A percentile compares a stretch with the other conserved stretches of the same genome.
Evolutionary conservation across 306 rosid species (phyloP).

Genomic region (Lagenaria siceraria): DNA sequence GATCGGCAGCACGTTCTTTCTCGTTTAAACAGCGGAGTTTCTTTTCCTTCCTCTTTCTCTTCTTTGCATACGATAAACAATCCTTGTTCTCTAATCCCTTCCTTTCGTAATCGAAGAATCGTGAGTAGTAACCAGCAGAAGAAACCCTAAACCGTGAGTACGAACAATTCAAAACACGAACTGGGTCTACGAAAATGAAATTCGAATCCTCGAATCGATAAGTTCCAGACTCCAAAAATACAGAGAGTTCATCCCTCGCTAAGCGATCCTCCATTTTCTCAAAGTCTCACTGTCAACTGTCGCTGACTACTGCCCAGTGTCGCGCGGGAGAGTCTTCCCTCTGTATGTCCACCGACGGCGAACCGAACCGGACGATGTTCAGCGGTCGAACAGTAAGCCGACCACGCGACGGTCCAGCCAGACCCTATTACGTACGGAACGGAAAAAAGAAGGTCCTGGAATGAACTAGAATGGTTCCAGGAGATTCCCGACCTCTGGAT

Average conservation of each 20-base stretch:
- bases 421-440: background rate
- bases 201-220: constrained; percentile 33
- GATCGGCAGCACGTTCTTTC: constrained; percentile 57
- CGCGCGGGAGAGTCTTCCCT: background rate
- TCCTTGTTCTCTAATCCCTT: constrained; percentile 7
- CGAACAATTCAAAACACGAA: constrained; percentile 56
- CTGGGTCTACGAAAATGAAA: constrained; percentile 60
- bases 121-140: constrained; percentile 51
- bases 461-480: background rate
- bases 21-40: constrained; percentile 41
- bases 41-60: constrained; percentile 42
- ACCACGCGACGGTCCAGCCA: background rate
- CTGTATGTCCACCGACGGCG: background rate
- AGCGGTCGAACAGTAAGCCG: background rate
- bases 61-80: constrained; percentile 19
- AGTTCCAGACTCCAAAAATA: constrained; percentile 41
- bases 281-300: background rate
- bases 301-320: no score
- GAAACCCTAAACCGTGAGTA: constrained; percentile 56
- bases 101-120: constrained; percentile 35
- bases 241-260: constrained; percentile 10
- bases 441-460: background rate
- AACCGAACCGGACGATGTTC: background rate
- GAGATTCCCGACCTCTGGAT: background rate
- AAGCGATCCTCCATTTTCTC: constrained; percentile 21